A percentile compares a stretch with the other conserved stretches of the same genome.
phyloP scores from a whole-genome alignment of 495 filamentous ascomycete species.

The Aspergillus ostianus region DNA sequence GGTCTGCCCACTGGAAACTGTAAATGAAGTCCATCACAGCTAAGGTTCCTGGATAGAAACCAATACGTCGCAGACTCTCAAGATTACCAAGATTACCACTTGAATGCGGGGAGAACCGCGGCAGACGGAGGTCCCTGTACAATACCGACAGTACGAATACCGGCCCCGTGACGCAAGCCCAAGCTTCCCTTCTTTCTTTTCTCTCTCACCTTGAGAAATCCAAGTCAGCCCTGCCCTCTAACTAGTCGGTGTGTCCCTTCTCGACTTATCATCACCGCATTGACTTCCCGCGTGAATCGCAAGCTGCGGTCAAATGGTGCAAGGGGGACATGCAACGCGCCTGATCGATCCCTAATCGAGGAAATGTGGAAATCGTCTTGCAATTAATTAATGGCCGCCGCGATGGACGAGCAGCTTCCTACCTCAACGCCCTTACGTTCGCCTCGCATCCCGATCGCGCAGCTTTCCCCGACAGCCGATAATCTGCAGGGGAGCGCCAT shows the following conservation, averaged over 20 bases:
- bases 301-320: background rate
- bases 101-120: too few relatives aligned
- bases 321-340: slow-evolving; percentile 1
- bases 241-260: background rate
- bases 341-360: slow-evolving; percentile 10
- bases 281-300: background rate
- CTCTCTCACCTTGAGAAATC: too few relatives aligned
- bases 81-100: too few relatives aligned
- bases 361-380: slow-evolving; percentile 17
- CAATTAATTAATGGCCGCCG: slow-evolving; percentile 21
- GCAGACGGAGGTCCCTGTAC: too few relatives aligned
- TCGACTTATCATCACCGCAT: background rate
- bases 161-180: too few relatives aligned
- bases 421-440: slow-evolving; percentile 25
- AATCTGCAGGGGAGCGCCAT: slow-evolving; percentile 39
- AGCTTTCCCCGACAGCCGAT: slow-evolving; percentile 57
- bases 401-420: slow-evolving; percentile 34
- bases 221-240: background rate
- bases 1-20: background rate
- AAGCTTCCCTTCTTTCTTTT: too few relatives aligned
- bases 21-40: too few relatives aligned
- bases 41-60: too few relatives aligned
- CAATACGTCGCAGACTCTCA: too few relatives aligned
- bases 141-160: too few relatives aligned
- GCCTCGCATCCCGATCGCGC: slow-evolving; percentile 60